phyloP scores from a whole-genome alignment of 805 yeast species.

The Nakazawaea pomicola region DNA sequence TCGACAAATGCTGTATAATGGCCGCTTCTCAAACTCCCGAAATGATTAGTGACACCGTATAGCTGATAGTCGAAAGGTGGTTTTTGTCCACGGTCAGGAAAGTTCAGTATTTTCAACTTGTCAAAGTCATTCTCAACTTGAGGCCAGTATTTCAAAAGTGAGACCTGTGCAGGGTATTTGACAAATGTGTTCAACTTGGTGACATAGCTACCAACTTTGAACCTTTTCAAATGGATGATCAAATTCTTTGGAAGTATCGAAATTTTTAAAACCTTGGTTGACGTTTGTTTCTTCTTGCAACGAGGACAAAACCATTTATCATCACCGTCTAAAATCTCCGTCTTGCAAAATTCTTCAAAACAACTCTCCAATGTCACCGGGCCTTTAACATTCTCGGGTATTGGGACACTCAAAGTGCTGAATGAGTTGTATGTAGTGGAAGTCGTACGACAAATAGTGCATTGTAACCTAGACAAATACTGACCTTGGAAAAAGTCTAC shows the following conservation, averaged over 20 bases:
- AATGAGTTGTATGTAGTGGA: slow-evolving; percentile 87
- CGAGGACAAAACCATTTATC: slow-evolving; percentile 82
- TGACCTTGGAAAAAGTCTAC: slow-evolving; percentile 89
- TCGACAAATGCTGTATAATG: slow-evolving; percentile 82
- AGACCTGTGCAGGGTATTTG: slow-evolving; percentile 53
- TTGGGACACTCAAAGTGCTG: slow-evolving; percentile 73
- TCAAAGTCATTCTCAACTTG: slow-evolving; percentile 36
- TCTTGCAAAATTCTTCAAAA: slow-evolving; percentile 68
- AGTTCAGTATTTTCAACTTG: slow-evolving; percentile 30
- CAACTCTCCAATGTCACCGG: slow-evolving; percentile 52
- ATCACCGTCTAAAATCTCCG: slow-evolving; percentile 70
- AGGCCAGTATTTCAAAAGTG: slow-evolving; percentile 73
- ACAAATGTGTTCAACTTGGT: slow-evolving; percentile 63
- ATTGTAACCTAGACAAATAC: slow-evolving; percentile 69
- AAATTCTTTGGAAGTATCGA: slow-evolving; percentile 75
- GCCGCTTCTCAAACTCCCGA: slow-evolving; percentile 78
- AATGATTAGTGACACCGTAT: slow-evolving; percentile 81
- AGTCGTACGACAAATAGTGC: slow-evolving; percentile 66
- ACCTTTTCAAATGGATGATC: slow-evolving; percentile 82
- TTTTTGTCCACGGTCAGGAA: slow-evolving; percentile 64
- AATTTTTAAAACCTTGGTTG: slow-evolving; percentile 66
- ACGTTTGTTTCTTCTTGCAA: slow-evolving; percentile 58
- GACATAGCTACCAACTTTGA: slow-evolving; percentile 50
- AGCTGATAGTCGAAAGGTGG: slow-evolving; percentile 78
- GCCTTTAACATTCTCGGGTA: slow-evolving; percentile 42